Percentiles rank a stretch among this genome's conserved stretches.
Evolutionary conservation across 768 basidiomycete species (phyloP).

Genomic region (Brasilioporus rufonigricans): DNA sequence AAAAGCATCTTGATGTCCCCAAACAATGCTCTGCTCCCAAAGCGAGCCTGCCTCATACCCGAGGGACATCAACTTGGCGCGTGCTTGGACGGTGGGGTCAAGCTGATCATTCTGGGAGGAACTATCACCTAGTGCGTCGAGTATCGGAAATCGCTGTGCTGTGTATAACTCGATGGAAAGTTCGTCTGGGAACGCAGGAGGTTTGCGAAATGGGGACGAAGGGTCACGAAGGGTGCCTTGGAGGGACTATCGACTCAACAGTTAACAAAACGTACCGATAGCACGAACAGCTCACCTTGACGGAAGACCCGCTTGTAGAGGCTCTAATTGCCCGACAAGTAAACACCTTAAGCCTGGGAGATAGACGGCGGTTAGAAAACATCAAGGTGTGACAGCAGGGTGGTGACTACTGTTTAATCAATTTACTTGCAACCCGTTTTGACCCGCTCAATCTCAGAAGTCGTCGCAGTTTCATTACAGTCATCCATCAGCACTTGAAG

Average conservation of each 20-base stretch:
- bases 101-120: background rate
- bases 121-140: background rate
- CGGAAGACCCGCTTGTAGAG: slow-evolving; percentile 23
- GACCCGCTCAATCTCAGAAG: too few relatives aligned
- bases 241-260: slow-evolving; percentile 43
- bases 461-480: too few relatives aligned
- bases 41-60: slow-evolving; percentile 67
- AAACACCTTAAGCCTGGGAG: too few relatives aligned
- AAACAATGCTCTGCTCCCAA: slow-evolving; percentile 74
- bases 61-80: slow-evolving; percentile 38
- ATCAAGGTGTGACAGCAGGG: background rate
- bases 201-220: slow-evolving; percentile 62
- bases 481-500: too few relatives aligned
- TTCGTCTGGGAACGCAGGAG: slow-evolving; percentile 59
- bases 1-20: slow-evolving; percentile 80
- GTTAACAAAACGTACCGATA: background rate
- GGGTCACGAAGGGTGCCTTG: slow-evolving; percentile 63
- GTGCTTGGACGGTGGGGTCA: slow-evolving; percentile 37
- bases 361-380: slow-evolving; percentile 1
- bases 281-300: slow-evolving; percentile 20
- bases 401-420: background rate
- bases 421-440: background rate
- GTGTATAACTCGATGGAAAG: slow-evolving; percentile 10
- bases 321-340: slow-evolving; percentile 1
- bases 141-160: slow-evolving; percentile 5